Conservation (phyloP, 371 early-diverging fungal species). For the Lichtheimia ornata region DNA sequence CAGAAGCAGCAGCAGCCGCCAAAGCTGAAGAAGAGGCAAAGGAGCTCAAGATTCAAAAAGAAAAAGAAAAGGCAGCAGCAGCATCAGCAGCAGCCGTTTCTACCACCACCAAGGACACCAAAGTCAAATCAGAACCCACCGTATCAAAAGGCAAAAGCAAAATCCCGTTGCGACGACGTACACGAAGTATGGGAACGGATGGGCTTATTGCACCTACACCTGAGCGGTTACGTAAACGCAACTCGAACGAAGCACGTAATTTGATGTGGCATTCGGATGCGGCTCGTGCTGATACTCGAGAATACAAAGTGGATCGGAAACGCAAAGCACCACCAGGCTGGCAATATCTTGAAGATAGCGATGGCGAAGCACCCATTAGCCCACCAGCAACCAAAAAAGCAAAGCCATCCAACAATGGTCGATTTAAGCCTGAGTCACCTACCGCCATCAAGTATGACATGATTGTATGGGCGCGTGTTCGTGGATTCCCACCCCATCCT, state of each 20-base stretch:
- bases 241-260: slow-evolving; percentile 19
- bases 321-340: slow-evolving; percentile 27
- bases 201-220: slow-evolving; percentile 22
- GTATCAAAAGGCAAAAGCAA: neutral
- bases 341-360: slow-evolving; percentile 20
- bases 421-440: slow-evolving; percentile 5
- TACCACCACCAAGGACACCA: neutral
- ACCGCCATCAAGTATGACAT: slow-evolving; percentile 16
- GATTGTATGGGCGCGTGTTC: slow-evolving; percentile 50
- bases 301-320: slow-evolving; percentile 15
- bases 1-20: neutral
- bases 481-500: slow-evolving; percentile 49
- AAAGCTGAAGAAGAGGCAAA: slow-evolving; percentile 12
- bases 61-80: slow-evolving; percentile 2
- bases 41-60: slow-evolving; percentile 3
- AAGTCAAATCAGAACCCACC: neutral
- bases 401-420: neutral
- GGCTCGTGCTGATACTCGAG: slow-evolving; percentile 1
- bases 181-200: slow-evolving; percentile 27
- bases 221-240: slow-evolving; percentile 15
- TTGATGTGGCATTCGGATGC: slow-evolving; percentile 19
- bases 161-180: slow-evolving; percentile 7
- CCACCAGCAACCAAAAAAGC: slow-evolving; percentile 8
- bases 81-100: neutral
- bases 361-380: slow-evolving; percentile 2